phyloP scores from a whole-genome alignment of 1,284 basidiomycete genomes.

The Ganoderma multipileum region DNA sequence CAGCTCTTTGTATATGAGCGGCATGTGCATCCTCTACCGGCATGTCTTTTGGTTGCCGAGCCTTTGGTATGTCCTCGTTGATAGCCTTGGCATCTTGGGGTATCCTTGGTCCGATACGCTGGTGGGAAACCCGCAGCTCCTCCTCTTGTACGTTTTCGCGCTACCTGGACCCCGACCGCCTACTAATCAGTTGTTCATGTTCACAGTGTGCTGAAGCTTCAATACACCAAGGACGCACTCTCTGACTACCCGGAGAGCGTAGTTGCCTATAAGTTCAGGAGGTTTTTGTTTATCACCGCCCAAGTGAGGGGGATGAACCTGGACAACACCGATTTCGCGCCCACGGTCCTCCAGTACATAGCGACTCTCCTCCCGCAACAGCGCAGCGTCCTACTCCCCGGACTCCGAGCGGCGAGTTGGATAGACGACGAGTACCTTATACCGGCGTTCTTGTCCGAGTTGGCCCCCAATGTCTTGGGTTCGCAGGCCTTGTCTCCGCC shows the following conservation, averaged over 20 bases:
- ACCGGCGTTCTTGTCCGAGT: background rate
- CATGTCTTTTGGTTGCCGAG: background rate
- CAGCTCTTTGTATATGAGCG: background rate
- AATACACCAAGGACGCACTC: background rate
- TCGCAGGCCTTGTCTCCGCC: too few species aligned
- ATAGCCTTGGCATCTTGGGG: background rate
- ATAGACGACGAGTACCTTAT: background rate
- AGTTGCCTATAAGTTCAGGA: background rate
- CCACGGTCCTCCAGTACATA: background rate
- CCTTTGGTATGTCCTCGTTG: background rate
- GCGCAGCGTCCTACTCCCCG: background rate
- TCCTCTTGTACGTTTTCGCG: background rate
- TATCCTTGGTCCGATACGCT: background rate
- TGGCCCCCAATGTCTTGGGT: too few species aligned
- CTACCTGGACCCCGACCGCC: too few species aligned
- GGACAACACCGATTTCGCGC: background rate
- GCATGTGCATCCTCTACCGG: background rate
- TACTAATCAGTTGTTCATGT: background rate
- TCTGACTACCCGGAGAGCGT: background rate
- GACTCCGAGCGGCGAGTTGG: background rate
- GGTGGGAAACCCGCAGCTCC: background rate
- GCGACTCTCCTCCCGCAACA: background rate
- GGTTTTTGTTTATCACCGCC: background rate
- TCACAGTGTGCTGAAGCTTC: background rate
- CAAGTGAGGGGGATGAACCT: background rate